Percentiles rank a stretch among this genome's conserved stretches.
Conservation (phyloP, 768 basidiomycete genomes). For the Pleurotus tuber-regium region DNA sequence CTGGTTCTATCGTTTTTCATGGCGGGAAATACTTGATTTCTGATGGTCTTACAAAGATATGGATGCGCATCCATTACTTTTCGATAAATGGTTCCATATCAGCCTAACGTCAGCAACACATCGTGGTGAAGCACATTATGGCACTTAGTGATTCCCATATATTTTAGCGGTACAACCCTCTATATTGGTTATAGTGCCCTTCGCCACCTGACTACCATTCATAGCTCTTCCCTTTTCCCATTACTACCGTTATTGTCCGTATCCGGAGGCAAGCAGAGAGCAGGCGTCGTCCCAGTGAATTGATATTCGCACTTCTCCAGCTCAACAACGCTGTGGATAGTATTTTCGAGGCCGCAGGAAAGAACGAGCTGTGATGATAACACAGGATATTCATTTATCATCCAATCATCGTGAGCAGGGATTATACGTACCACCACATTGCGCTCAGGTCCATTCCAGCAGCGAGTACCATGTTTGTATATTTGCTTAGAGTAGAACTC, state of each 20-base stretch:
- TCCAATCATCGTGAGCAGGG: not conserved
- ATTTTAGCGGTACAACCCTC: too few relatives aligned
- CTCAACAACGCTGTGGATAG: conserved; percentile 74
- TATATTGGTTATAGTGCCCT: too few relatives aligned
- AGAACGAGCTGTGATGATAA: conserved; percentile 63
- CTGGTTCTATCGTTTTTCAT: too few relatives aligned
- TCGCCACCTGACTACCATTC: too few relatives aligned
- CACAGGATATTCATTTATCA: conserved; percentile 10
- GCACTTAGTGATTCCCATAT: too few relatives aligned
- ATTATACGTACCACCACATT: conserved; percentile 62
- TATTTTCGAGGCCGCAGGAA: conserved; percentile 84
- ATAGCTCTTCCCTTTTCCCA: conserved; percentile 46
- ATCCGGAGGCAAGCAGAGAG: conserved; percentile 66
- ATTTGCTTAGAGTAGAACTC: conserved; percentile 81
- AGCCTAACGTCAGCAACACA: not conserved
- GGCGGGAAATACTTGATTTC: too few relatives aligned
- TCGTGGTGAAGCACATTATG: too few relatives aligned
- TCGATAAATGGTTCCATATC: not conserved
- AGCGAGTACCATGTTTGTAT: conserved; percentile 83
- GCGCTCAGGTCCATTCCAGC: conserved; percentile 96
- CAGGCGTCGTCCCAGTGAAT: conserved; percentile 81
- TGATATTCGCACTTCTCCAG: conserved; percentile 97
- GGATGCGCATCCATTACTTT: not conserved
- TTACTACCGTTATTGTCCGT: conserved; percentile 32
- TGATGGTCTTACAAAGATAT: not conserved